phyloP scores from a whole-genome alignment of 2,329 filamentous ascomycete genomes.

The Penicillium expansum region DNA sequence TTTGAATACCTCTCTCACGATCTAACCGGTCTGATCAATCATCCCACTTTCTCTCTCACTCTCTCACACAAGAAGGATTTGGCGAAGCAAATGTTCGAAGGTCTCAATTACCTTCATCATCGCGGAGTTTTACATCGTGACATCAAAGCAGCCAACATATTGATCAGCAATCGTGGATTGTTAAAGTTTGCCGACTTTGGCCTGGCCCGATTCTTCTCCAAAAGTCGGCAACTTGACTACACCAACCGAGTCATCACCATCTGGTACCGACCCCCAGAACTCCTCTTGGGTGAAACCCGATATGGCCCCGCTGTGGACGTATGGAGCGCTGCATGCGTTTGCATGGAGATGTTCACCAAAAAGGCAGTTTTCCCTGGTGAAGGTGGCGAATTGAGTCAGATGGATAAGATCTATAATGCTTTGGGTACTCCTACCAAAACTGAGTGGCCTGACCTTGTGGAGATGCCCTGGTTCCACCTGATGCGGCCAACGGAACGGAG shows the following conservation, averaged over 20 bases:
- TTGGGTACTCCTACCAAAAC: constrained; percentile 80
- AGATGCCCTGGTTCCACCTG: constrained; percentile 96
- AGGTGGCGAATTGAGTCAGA: constrained; percentile 89
- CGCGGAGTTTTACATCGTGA: constrained; percentile 94
- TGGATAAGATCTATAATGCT: constrained; percentile 93
- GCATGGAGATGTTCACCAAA: constrained; percentile 93
- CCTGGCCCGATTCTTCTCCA: constrained; percentile 92
- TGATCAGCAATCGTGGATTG: constrained; percentile 84
- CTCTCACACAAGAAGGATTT: constrained; percentile 87
- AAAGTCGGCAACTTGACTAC: constrained; percentile 87
- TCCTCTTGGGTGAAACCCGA: constrained; percentile 85
- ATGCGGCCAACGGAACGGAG: constrained; percentile 73
- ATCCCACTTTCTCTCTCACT: constrained; percentile 84
- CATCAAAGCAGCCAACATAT: constrained; percentile 96
- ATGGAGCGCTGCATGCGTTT: constrained; percentile 95
- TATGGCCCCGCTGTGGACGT: constrained; percentile 90
- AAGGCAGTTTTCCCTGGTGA: constrained; percentile 94
- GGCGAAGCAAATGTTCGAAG: constrained; percentile 88
- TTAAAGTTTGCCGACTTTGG: constrained; percentile 96
- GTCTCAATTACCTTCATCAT: constrained; percentile 87
- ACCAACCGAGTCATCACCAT: constrained; percentile 99
- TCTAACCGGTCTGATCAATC: constrained; percentile 89
- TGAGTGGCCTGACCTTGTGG: constrained; percentile 86
- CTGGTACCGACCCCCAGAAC: constrained; percentile 90
- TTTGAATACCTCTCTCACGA: constrained; percentile 98